Evolutionary conservation across 345 rosid genomes (phyloP).

Genomic region (Boechera stricta): DNA sequence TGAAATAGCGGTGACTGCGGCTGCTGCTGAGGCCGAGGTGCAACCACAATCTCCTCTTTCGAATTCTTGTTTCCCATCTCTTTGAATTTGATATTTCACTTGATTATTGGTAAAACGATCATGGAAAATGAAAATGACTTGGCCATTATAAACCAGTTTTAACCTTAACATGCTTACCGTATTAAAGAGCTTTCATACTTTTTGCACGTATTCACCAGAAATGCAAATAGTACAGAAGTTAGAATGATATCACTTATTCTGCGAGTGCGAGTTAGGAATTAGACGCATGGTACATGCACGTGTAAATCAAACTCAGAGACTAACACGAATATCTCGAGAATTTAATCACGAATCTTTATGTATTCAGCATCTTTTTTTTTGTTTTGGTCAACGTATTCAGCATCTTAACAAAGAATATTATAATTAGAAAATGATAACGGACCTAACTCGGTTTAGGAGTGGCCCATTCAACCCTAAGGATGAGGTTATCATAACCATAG

Average conservation of each 20-base stretch:
- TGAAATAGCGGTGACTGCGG: neutral
- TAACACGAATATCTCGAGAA: neutral
- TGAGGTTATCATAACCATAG: slow-evolving; percentile 56
- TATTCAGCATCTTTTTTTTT: neutral
- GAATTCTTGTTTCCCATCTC: neutral
- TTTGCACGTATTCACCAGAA: neutral
- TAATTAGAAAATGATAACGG: neutral
- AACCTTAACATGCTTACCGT: neutral
- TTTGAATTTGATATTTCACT: neutral
- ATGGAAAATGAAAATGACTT: neutral
- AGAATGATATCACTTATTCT: too few species aligned
- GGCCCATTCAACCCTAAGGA: slow-evolving; percentile 49
- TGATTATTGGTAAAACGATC: neutral
- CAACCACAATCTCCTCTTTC: neutral
- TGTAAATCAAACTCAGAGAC: neutral
- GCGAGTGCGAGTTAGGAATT: neutral
- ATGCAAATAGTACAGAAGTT: neutral
- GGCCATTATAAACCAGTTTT: neutral
- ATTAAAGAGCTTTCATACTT: neutral
- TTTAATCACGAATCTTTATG: neutral
- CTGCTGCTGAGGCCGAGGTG: neutral
- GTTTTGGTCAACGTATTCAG: too few species aligned
- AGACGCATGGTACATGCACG: neutral
- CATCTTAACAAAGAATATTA: neutral
- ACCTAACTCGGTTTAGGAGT: slow-evolving; percentile 37